Evolutionary conservation across 257 asterid species (phyloP).

Genomic region (Solanum paucissectum): DNA sequence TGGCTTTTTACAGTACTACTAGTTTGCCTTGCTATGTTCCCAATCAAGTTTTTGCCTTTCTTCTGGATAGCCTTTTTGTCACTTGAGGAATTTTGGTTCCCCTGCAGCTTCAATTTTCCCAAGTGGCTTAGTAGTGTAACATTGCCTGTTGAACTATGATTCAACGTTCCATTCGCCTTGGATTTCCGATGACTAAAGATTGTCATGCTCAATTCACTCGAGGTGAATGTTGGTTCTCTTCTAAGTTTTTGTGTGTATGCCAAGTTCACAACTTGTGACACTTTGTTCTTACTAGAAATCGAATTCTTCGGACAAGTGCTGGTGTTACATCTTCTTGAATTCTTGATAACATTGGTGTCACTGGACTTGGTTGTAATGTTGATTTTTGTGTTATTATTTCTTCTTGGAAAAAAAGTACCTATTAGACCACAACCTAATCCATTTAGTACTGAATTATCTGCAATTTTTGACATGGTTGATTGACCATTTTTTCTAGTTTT

Average conservation of each 20-base stretch:
- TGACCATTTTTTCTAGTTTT: background rate
- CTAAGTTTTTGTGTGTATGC: constrained; percentile 18
- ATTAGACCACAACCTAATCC: constrained; percentile 47
- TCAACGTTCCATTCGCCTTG: background rate
- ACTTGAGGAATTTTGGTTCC: background rate
- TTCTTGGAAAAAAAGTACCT: constrained; percentile 18
- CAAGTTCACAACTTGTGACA: constrained; percentile 20
- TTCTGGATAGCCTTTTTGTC: constrained; percentile 8
- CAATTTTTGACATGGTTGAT: constrained; percentile 25
- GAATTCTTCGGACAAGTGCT: background rate
- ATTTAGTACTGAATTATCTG: constrained; percentile 7
- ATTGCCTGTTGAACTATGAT: constrained; percentile 22
- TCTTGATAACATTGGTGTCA: background rate
- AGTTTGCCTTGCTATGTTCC: constrained; percentile 29
- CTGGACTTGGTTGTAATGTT: background rate
- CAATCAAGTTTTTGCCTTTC: constrained; percentile 2
- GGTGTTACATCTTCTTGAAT: background rate
- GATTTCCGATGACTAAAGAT: constrained; percentile 10
- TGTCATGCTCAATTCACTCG: constrained; percentile 31
- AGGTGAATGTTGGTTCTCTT: constrained; percentile 23
- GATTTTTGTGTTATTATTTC: constrained; percentile 12
- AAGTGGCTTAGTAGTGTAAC: constrained; percentile 29
- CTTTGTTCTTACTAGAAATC: constrained; percentile 6
- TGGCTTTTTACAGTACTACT: constrained; percentile 6
- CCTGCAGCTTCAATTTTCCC: constrained; percentile 25